Conservation (phyloP, 2,329 filamentous ascomycete genomes). For the Beauveria varroae region DNA sequence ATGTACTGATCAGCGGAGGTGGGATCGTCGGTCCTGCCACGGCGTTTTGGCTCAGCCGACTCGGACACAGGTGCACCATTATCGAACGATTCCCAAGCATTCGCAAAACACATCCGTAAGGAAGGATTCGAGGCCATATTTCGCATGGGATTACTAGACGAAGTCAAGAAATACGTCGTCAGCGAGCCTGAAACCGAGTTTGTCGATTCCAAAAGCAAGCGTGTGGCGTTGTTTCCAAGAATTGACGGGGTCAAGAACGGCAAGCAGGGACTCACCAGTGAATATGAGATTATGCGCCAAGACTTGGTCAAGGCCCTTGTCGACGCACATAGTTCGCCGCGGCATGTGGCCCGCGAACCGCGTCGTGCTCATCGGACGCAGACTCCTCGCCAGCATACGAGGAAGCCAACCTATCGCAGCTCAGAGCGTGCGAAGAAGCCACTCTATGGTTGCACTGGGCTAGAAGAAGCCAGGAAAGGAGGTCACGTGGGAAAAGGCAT, state of each 20-base stretch:
- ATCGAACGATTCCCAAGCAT: slow-evolving; percentile 32
- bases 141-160: slow-evolving; percentile 32
- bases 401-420: no score
- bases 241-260: slow-evolving; percentile 31
- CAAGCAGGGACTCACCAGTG: slow-evolving; percentile 39
- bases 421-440: no score
- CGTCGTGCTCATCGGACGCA: slow-evolving; percentile 40
- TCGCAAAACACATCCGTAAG: slow-evolving; percentile 36
- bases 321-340: slow-evolving; percentile 34
- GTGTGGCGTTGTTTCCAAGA: slow-evolving; percentile 31
- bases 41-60: slow-evolving; percentile 32
- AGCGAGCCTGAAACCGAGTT: slow-evolving; percentile 42
- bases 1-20: slow-evolving; percentile 40
- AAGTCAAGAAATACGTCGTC: slow-evolving; percentile 29
- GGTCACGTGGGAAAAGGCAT: no score
- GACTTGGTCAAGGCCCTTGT: slow-evolving; percentile 44
- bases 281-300: slow-evolving; percentile 54
- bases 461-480: no score
- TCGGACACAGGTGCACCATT: slow-evolving; percentile 32
- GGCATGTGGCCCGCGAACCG: slow-evolving; percentile 26
- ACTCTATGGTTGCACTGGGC: no score
- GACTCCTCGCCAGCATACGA: slow-evolving; percentile 35
- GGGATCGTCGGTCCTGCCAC: slow-evolving; percentile 37
- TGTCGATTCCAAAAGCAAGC: slow-evolving; percentile 32
- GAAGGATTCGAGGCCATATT: slow-evolving; percentile 31